Evolutionary conservation across 768 basidiomycete species (phyloP).

Genomic region (Inosperma sp.): DNA sequence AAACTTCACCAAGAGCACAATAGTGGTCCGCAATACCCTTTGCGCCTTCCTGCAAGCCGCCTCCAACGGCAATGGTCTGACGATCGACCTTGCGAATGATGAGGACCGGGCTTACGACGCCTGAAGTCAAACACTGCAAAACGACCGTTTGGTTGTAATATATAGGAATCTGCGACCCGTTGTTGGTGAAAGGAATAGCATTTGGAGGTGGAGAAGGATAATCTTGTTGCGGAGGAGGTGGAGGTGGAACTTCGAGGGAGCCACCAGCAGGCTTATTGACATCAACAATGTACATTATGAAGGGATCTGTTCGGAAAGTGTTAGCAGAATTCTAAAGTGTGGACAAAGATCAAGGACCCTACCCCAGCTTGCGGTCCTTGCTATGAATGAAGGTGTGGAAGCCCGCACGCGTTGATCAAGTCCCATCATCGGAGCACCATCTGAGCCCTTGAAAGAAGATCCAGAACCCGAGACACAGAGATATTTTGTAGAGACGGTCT

Average conservation of each 20-base stretch:
- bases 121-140: conserved; percentile 89
- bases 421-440: conserved; percentile 82
- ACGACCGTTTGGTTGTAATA: conserved; percentile 98
- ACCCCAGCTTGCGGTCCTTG: conserved; percentile 89
- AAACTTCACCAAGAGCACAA: conserved; percentile 79
- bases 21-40: conserved; percentile 82
- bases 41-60: conserved; percentile 82
- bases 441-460: conserved; percentile 89
- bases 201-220: conserved; percentile 92
- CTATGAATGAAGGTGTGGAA: conserved; percentile 83
- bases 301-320: conserved; percentile 57
- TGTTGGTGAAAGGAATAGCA: conserved; percentile 79
- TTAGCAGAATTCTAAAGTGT: conserved; percentile 6
- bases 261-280: conserved; percentile 78
- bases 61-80: conserved; percentile 85
- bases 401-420: conserved; percentile 65
- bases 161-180: conserved; percentile 81
- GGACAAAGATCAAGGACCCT: conserved; percentile 23
- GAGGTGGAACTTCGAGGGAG: conserved; percentile 71
- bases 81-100: conserved; percentile 94
- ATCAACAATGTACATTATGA: conserved; percentile 97
- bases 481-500: conserved; percentile 94
- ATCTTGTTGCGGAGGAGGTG: conserved; percentile 79
- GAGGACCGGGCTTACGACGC: conserved; percentile 87
- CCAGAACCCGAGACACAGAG: conserved; percentile 93